These are phyloP conservation scores for Kingdonia uniflora DNA, from an alignment of 164 flowering plant genomes.

Conservation along the genomic window DNA sequence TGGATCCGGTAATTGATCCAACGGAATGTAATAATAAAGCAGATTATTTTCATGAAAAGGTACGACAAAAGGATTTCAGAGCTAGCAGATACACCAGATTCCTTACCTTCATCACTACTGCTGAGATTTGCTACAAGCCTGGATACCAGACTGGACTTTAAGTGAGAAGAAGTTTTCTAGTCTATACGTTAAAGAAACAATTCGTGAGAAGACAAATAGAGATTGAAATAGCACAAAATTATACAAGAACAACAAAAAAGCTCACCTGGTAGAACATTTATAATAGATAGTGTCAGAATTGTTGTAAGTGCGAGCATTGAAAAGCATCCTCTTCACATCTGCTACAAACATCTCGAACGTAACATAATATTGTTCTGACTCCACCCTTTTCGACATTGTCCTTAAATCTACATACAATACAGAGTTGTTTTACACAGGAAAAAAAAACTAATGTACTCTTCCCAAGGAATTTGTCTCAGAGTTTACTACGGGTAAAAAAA, in stretches of 20 bases:
- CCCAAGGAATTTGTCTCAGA: too few species aligned
- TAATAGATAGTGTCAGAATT: conserved; percentile 94
- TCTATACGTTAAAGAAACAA: conserved; percentile 27
- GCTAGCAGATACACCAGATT: too few species aligned
- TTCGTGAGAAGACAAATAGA: background rate
- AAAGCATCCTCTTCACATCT: conserved; percentile 82
- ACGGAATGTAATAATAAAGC: too few species aligned
- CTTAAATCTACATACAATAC: conserved; percentile 55
- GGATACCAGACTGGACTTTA: conserved; percentile 66
- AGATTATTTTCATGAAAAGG: too few species aligned
- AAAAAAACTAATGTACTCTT: too few species aligned
- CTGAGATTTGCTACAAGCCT: conserved; percentile 48
- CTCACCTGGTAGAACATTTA: conserved; percentile 80
- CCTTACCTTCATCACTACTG: conserved; percentile 12
- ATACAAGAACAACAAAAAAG: conserved; percentile 3
- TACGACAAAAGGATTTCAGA: too few species aligned
- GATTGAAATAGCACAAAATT: background rate
- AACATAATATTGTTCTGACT: conserved; percentile 84
- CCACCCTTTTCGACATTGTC: conserved; percentile 89
- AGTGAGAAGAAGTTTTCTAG: conserved; percentile 62
- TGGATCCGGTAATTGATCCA: too few species aligned
- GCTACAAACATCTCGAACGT: conserved; percentile 99
- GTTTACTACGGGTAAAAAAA: too few species aligned
- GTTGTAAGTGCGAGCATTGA: conserved; percentile 85
- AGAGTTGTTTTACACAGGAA: too few species aligned